These are phyloP conservation scores for Colletotrichum tabaci DNA, from an alignment of 2,329 filamentous ascomycete species.

Conservation along the genomic window DNA sequence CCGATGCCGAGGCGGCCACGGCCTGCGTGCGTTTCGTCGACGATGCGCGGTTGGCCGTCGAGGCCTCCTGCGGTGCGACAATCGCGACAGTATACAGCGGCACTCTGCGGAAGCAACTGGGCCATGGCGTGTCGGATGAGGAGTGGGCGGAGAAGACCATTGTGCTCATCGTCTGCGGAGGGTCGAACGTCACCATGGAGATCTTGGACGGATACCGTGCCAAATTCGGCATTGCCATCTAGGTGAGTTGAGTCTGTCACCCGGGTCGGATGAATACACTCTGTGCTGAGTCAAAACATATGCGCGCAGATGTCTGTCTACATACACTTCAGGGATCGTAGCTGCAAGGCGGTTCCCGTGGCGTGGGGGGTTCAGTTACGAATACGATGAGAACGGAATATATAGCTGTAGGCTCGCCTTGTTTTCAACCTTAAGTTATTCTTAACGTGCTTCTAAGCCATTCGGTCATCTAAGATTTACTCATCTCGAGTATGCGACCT, in stretches of 20 bases:
- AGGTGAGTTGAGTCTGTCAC: too few relatives aligned
- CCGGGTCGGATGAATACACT: too few relatives aligned
- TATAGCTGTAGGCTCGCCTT: too few relatives aligned
- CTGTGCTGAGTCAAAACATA: too few relatives aligned
- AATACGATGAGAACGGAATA: too few relatives aligned
- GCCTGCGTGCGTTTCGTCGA: conserved; percentile 84
- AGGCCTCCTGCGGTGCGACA: conserved; percentile 87
- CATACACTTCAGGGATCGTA: too few relatives aligned
- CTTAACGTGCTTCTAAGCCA: too few relatives aligned
- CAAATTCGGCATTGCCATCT: conserved; percentile 52
- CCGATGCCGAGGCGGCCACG: conserved; percentile 84
- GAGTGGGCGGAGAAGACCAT: conserved; percentile 79
- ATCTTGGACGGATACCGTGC: conserved; percentile 72
- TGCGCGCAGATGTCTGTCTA: too few relatives aligned
- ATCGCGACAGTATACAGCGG: conserved; percentile 78
- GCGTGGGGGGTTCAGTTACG: too few relatives aligned
- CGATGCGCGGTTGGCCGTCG: conserved; percentile 85
- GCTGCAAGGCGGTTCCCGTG: too few relatives aligned
- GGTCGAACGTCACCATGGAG: conserved; percentile 75
- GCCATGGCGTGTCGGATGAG: conserved; percentile 65
- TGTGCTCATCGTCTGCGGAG: conserved; percentile 89
- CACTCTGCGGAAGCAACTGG: conserved; percentile 72
- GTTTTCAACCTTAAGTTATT: too few relatives aligned
- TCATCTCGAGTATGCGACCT: conserved; percentile 34
- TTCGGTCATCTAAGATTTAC: background rate